A percentile compares a stretch with the other conserved stretches of the same genome.
Conservation (phyloP, 2,329 filamentous ascomycete genomes). For the Microcera coccophila region DNA sequence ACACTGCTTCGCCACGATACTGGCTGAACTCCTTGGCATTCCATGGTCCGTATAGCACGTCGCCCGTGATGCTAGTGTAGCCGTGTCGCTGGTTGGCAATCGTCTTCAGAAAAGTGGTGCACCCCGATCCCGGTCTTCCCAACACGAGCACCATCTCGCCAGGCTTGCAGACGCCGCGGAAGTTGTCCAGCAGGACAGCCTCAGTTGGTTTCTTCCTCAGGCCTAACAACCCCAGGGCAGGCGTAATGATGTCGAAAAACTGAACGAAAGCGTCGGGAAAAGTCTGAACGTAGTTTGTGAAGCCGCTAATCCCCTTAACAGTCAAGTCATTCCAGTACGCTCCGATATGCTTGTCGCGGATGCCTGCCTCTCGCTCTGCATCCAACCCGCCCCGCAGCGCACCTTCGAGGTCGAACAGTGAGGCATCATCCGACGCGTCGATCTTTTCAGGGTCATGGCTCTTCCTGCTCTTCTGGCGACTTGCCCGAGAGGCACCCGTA, state of each 20-base stretch:
- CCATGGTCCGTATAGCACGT: conserved; percentile 75
- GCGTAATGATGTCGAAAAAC: conserved; percentile 72
- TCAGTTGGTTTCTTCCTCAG: conserved; percentile 65
- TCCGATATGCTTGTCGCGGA: conserved; percentile 74
- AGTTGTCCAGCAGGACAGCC: conserved; percentile 68
- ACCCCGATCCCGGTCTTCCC: conserved; percentile 70
- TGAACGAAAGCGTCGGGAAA: conserved; percentile 74
- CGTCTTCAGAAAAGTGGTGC: conserved; percentile 65
- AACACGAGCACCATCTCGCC: conserved; percentile 88
- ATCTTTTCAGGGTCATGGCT: conserved; percentile 57
- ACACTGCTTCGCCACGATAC: conserved; percentile 79
- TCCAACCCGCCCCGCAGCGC: conserved; percentile 67
- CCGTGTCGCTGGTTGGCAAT: conserved; percentile 63
- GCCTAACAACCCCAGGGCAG: conserved; percentile 60
- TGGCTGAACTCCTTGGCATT: conserved; percentile 65
- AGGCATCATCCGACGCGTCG: conserved; percentile 42
- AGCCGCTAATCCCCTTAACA: conserved; percentile 70
- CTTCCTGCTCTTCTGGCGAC: conserved; percentile 30
- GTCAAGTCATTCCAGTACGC: conserved; percentile 76
- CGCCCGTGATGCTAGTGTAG: conserved; percentile 56
- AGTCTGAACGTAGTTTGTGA: conserved; percentile 67
- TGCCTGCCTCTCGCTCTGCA: conserved; percentile 72
- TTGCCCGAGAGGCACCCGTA: conserved; percentile 53
- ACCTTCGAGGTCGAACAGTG: conserved; percentile 68
- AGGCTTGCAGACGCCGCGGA: conserved; percentile 66